Conservation (phyloP, 2,329 filamentous ascomycete species). For the Coniella vitis region DNA sequence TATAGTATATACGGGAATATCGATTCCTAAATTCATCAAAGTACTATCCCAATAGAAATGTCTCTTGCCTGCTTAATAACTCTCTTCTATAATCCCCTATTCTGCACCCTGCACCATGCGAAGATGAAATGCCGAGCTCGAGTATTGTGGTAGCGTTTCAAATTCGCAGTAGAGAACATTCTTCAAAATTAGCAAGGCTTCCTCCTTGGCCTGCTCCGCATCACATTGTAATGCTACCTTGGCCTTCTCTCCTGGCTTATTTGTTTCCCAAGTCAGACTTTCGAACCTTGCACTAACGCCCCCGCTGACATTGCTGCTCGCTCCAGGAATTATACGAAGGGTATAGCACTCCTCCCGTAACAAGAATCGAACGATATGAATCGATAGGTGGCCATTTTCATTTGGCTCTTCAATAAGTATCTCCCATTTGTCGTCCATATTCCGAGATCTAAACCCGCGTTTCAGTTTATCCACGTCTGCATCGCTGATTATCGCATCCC, state of each 20-base stretch:
- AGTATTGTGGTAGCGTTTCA: slow-evolving; percentile 17
- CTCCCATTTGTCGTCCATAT: slow-evolving; percentile 21
- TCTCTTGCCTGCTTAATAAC: neutral
- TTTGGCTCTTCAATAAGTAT: slow-evolving; percentile 19
- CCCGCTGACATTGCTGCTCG: neutral
- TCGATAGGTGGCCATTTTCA: slow-evolving; percentile 16
- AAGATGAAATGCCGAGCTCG: slow-evolving; percentile 16
- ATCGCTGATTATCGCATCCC: too few species aligned
- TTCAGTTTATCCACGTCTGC: slow-evolving; percentile 21
- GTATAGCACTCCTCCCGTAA: slow-evolving; percentile 17
- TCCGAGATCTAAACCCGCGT: slow-evolving; percentile 17
- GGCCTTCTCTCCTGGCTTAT: slow-evolving; percentile 15
- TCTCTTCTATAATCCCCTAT: neutral
- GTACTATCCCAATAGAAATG: neutral
- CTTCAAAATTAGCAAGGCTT: slow-evolving; percentile 19
- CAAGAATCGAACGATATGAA: slow-evolving; percentile 20
- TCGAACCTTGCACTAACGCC: slow-evolving; percentile 8
- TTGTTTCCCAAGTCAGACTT: slow-evolving; percentile 18
- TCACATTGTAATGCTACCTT: slow-evolving; percentile 16
- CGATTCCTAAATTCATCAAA: neutral
- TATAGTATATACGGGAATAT: neutral
- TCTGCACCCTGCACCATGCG: slow-evolving; percentile 12
- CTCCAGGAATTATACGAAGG: slow-evolving; percentile 10
- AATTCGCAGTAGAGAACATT: slow-evolving; percentile 17
- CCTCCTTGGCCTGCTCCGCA: slow-evolving; percentile 20